Percentiles rank a stretch among this genome's conserved stretches.
Evolutionary conservation across 139 green algal species (phyloP).

Genomic region (Micractinium sp.): DNA sequence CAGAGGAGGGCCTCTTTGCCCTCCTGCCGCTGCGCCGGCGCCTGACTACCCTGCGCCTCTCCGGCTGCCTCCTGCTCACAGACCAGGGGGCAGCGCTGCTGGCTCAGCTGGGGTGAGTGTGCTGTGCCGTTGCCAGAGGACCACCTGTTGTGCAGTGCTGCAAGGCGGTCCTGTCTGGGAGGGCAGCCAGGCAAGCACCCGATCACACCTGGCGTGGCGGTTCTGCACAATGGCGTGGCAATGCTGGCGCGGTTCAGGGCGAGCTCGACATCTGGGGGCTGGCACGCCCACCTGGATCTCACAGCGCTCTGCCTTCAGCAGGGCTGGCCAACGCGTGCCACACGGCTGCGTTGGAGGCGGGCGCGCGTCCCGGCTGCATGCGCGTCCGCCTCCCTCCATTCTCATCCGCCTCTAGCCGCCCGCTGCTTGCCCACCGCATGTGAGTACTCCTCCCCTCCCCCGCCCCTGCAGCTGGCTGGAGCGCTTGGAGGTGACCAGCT

Average conservation of each 20-base stretch:
- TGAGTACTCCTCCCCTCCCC: background rate
- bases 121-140: too few relatives aligned
- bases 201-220: too few relatives aligned
- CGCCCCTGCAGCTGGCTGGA: background rate
- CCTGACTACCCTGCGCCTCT: background rate
- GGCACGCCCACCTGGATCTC: background rate
- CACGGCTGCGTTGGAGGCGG: too few relatives aligned
- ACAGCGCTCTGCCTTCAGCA: too few relatives aligned
- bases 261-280: too few relatives aligned
- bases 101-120: slow-evolving; percentile 3
- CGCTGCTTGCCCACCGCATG: too few relatives aligned
- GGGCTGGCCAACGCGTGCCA: too few relatives aligned
- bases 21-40: slow-evolving; percentile 12
- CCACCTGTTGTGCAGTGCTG: background rate
- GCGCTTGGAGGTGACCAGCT: slow-evolving; percentile 15
- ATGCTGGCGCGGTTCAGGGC: too few relatives aligned
- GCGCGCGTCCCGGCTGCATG: too few relatives aligned
- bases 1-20: slow-evolving; percentile 12
- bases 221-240: too few relatives aligned
- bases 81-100: background rate
- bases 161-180: background rate
- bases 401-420: too few relatives aligned
- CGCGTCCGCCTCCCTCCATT: too few relatives aligned
- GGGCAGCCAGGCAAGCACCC: background rate
- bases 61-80: slow-evolving; percentile 11